Conservation (phyloP, 2,329 filamentous ascomycete genomes). For the Chaetomiaceae sp. region DNA sequence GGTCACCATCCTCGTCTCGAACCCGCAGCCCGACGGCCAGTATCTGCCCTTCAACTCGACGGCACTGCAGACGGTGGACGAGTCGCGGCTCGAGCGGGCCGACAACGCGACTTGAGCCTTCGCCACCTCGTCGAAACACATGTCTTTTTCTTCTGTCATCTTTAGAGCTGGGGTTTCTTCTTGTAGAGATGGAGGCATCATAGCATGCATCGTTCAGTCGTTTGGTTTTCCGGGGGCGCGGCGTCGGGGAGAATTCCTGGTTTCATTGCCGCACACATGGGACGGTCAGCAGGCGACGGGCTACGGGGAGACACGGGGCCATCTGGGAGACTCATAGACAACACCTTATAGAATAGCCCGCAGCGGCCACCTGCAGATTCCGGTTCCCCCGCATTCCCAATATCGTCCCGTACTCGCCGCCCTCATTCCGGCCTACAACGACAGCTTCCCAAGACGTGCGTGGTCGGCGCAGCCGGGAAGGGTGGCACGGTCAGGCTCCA, state of each 20-base stretch:
- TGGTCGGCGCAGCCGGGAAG: too few species aligned
- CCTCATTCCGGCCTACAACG: too few species aligned
- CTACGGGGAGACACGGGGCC: background rate
- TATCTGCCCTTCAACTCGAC: constrained; percentile 16
- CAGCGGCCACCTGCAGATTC: too few species aligned
- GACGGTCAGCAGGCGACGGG: too few species aligned
- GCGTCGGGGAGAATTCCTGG: background rate
- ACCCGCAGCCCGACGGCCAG: constrained; percentile 20
- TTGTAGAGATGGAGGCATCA: background rate
- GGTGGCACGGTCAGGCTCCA: too few species aligned
- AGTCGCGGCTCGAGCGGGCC: constrained; percentile 19
- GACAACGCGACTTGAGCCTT: constrained; percentile 6
- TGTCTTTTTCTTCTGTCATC: background rate
- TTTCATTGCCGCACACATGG: background rate
- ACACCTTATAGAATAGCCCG: constrained; percentile 1
- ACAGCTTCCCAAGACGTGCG: too few species aligned
- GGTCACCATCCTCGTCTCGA: constrained; percentile 21
- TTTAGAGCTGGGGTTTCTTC: background rate
- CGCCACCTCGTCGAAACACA: too few species aligned
- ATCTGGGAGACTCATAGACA: background rate
- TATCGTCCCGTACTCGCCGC: background rate
- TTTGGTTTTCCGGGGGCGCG: background rate
- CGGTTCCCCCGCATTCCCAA: too few species aligned
- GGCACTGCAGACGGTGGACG: constrained; percentile 21
- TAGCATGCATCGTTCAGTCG: background rate